Conservation (phyloP, 2,329 filamentous ascomycete species). For the Elsinoe australis region DNA sequence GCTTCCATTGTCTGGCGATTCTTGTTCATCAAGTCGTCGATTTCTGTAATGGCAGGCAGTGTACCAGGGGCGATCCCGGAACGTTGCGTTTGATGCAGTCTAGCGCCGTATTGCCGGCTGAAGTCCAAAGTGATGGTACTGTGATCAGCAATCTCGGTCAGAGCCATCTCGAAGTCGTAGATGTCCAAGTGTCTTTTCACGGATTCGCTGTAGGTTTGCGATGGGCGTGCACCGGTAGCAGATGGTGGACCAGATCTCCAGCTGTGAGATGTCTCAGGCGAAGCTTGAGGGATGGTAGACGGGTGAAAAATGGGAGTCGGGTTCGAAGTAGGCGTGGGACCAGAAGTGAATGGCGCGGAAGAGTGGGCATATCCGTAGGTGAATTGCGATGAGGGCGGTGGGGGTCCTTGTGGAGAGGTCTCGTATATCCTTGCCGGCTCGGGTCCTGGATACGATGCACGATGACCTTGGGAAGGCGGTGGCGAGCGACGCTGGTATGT, state of each 20-base stretch:
- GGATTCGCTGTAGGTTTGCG: constrained; percentile 35
- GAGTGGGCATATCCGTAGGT: constrained; percentile 17
- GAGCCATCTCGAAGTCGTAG: constrained; percentile 50
- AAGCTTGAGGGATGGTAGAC: constrained; percentile 35
- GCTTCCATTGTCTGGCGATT: constrained; percentile 40
- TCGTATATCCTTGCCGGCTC: constrained; percentile 4
- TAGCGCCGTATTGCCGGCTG: constrained; percentile 42
- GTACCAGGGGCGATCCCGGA: constrained; percentile 41
- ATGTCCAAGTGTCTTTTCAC: constrained; percentile 58
- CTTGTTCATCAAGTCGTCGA: constrained; percentile 47
- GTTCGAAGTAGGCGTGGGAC: constrained; percentile 32
- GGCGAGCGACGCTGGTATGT: constrained; percentile 15
- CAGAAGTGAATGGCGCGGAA: constrained; percentile 16
- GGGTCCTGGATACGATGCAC: constrained; percentile 1
- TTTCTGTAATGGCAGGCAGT: constrained; percentile 43
- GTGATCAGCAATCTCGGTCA: constrained; percentile 43
- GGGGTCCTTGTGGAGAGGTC: constrained; percentile 7
- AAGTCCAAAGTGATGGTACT: constrained; percentile 42
- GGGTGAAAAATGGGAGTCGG: constrained; percentile 35
- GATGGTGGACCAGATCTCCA: constrained; percentile 33
- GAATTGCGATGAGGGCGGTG: constrained; percentile 17
- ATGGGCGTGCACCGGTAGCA: constrained; percentile 20
- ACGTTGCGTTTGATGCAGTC: constrained; percentile 45
- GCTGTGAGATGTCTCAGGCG: constrained; percentile 30
- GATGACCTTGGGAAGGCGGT: not conserved